Conservation (phyloP, 2,329 filamentous ascomycete species). For the Exophiala mesophila region DNA sequence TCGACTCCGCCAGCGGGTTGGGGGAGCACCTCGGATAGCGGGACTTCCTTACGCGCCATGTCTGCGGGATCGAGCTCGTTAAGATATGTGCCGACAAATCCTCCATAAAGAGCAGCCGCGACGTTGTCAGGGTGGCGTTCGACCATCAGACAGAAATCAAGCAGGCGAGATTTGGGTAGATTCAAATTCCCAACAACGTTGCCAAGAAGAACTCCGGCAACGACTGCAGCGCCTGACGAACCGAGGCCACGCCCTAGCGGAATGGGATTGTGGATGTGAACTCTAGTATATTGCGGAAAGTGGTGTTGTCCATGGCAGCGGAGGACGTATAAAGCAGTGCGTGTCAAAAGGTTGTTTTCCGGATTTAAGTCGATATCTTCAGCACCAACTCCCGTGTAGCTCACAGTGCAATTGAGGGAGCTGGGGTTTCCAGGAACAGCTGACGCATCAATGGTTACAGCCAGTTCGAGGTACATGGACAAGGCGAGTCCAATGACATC, state of each 20-base stretch:
- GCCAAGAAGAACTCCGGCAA: conserved; percentile 87
- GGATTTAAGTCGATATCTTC: conserved; percentile 76
- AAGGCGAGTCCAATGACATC: conserved; percentile 93
- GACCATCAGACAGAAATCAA: conserved; percentile 95
- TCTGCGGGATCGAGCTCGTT: conserved; percentile 88
- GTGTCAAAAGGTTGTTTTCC: conserved; percentile 85
- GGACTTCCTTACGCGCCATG: conserved; percentile 85
- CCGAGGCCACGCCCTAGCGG: conserved; percentile 87
- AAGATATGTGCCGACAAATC: conserved; percentile 93
- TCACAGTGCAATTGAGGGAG: conserved; percentile 71
- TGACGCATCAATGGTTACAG: conserved; percentile 63
- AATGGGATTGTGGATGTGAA: conserved; percentile 94
- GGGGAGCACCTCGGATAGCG: conserved; percentile 86
- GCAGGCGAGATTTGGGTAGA: conserved; percentile 62
- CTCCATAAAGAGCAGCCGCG: conserved; percentile 88
- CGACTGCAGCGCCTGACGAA: conserved; percentile 92
- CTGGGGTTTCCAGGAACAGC: conserved; percentile 19
- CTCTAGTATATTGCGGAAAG: conserved; percentile 80
- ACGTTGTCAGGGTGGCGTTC: conserved; percentile 90
- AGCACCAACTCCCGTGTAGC: conserved; percentile 76
- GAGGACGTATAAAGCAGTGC: conserved; percentile 89
- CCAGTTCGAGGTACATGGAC: conserved; percentile 86
- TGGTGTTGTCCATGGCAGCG: conserved; percentile 81
- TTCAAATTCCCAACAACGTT: conserved; percentile 80
- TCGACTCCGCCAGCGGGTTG: conserved; percentile 85